Conservation (phyloP, 2,329 filamentous ascomycete species). For the Coniochaeta sp. region DNA sequence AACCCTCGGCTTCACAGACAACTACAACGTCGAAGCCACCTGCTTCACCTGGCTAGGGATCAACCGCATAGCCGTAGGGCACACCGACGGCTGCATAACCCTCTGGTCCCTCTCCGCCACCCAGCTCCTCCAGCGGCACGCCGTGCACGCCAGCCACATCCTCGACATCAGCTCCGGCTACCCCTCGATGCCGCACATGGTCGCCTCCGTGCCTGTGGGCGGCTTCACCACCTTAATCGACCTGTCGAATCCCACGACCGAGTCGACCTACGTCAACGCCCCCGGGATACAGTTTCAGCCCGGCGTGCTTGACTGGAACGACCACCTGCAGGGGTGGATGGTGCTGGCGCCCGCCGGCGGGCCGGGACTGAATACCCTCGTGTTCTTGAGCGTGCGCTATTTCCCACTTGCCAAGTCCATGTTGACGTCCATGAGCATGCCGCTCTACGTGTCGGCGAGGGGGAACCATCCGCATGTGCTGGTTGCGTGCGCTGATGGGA, state of each 20-base stretch:
- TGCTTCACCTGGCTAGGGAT: slow-evolving; percentile 48
- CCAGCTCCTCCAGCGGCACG: slow-evolving; percentile 41
- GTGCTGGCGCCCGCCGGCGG: slow-evolving; percentile 45
- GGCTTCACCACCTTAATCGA: slow-evolving; percentile 47
- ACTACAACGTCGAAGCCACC: slow-evolving; percentile 41
- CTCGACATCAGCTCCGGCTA: slow-evolving; percentile 50
- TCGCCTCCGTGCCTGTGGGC: slow-evolving; percentile 48
- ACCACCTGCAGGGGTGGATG: slow-evolving; percentile 49
- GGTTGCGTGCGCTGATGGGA: slow-evolving; percentile 46
- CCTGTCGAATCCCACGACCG: slow-evolving; percentile 42
- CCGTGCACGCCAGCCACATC: slow-evolving; percentile 45
- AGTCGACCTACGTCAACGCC: slow-evolving; percentile 45
- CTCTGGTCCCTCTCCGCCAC: slow-evolving; percentile 49
- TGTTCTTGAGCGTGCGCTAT: slow-evolving; percentile 44
- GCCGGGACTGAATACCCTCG: slow-evolving; percentile 43
- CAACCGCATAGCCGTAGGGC: slow-evolving; percentile 48
- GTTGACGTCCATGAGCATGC: slow-evolving; percentile 41
- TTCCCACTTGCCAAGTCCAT: slow-evolving; percentile 47
- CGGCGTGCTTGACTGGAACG: slow-evolving; percentile 46
- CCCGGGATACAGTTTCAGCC: slow-evolving; percentile 45
- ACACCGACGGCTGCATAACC: slow-evolving; percentile 48
- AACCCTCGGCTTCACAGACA: slow-evolving; percentile 35
- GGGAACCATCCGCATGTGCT: slow-evolving; percentile 46
- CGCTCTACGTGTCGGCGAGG: slow-evolving; percentile 43
- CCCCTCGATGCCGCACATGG: slow-evolving; percentile 47